Evolutionary conservation across 768 basidiomycete genomes (phyloP).

Genomic region (Tylopilus sp.): DNA sequence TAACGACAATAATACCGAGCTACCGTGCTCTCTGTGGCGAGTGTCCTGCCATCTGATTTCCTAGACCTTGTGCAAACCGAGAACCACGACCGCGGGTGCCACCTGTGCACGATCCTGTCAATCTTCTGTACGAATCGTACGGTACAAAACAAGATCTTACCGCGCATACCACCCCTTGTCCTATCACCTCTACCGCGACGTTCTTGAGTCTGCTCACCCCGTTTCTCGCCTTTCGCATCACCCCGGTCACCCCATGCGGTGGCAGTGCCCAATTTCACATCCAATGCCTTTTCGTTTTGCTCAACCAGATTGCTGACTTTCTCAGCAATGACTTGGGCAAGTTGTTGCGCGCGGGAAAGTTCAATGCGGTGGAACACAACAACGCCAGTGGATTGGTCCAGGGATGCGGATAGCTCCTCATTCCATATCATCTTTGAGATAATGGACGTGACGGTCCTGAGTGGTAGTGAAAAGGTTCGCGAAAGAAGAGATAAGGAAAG

Average conservation of each 20-base stretch:
- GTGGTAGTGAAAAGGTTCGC: slow-evolving; percentile 80
- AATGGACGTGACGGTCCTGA: slow-evolving; percentile 72
- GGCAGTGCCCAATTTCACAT: slow-evolving; percentile 73
- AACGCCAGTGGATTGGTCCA: slow-evolving; percentile 88
- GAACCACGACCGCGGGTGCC: slow-evolving; percentile 70
- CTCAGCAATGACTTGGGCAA: slow-evolving; percentile 87
- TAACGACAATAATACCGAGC: slow-evolving; percentile 1
- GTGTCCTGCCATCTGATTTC: slow-evolving; percentile 66
- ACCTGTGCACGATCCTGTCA: slow-evolving; percentile 34
- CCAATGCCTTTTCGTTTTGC: slow-evolving; percentile 87
- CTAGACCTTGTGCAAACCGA: slow-evolving; percentile 81
- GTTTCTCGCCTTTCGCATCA: slow-evolving; percentile 64
- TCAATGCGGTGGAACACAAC: slow-evolving; percentile 94
- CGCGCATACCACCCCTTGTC: slow-evolving; percentile 52
- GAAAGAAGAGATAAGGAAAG: slow-evolving; percentile 86
- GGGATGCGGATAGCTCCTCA: slow-evolving; percentile 88
- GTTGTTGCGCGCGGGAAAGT: slow-evolving; percentile 80
- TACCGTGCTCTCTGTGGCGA: slow-evolving; percentile 21
- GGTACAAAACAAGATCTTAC: slow-evolving; percentile 34
- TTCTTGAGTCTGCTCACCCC: slow-evolving; percentile 76
- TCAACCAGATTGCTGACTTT: slow-evolving; percentile 84
- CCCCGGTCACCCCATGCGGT: slow-evolving; percentile 52
- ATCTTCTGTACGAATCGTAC: background rate
- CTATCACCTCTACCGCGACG: slow-evolving; percentile 70
- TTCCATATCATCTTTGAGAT: slow-evolving; percentile 99